These are phyloP conservation scores for Pichia sp. DNA, from an alignment of 1,139 yeast species.

Conservation along the genomic window DNA sequence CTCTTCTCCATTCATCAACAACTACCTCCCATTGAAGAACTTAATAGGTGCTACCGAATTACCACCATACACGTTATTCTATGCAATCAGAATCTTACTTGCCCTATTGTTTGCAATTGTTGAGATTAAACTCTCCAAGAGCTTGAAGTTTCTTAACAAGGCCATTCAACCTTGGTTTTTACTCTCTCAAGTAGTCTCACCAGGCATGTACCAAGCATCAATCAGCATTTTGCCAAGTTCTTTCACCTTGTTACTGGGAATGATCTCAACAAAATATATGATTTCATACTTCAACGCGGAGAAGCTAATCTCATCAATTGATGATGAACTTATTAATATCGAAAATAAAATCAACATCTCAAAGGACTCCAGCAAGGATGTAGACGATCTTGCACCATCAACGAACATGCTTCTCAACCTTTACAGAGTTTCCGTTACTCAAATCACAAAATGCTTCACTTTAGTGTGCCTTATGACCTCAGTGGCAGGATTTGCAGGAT, in stretches of 20 bases:
- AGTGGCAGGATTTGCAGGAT: conserved; percentile 74
- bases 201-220: conserved; percentile 83
- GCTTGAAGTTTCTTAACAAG: conserved; percentile 33
- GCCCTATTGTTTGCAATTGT: conserved; percentile 47
- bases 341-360: conserved; percentile 7
- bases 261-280: conserved; percentile 45
- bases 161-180: conserved; percentile 54
- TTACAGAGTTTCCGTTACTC: conserved; percentile 10
- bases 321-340: conserved; percentile 9
- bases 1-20: neutral
- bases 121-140: conserved; percentile 44
- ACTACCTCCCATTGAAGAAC: no score
- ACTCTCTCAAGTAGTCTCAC: conserved; percentile 36
- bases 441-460: conserved; percentile 25
- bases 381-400: conserved; percentile 17
- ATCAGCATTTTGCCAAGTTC: conserved; percentile 83
- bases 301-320: conserved; percentile 17
- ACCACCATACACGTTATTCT: conserved; percentile 39
- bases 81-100: conserved; percentile 46
- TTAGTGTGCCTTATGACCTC: conserved; percentile 45
- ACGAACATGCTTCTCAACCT: conserved; percentile 14
- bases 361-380: conserved; percentile 1
- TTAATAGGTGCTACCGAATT: no score
- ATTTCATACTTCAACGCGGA: conserved; percentile 26
- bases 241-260: conserved; percentile 64